A percentile compares a stretch with the other conserved stretches of the same genome.
Conservation (phyloP, 139 green algal species). For the Ettlia oleoabundans region DNA sequence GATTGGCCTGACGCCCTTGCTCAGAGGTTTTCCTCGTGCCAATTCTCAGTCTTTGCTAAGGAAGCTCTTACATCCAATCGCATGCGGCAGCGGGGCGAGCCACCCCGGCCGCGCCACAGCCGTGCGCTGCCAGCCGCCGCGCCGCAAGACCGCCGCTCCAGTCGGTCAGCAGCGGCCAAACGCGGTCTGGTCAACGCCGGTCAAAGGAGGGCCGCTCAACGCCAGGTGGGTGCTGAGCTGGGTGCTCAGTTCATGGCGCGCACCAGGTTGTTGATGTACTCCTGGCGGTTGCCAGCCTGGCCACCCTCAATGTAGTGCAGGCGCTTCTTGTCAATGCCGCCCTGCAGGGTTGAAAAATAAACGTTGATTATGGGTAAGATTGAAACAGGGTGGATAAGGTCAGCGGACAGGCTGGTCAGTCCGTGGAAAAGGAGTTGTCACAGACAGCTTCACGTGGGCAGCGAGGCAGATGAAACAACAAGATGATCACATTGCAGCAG, state of each 20-base stretch:
- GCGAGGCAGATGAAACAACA: no score
- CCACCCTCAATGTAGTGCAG: conserved; percentile 98
- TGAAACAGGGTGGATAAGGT: not conserved
- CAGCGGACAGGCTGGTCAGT: no score
- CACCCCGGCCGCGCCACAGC: no score
- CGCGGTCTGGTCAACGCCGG: not conserved
- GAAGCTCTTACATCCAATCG: not conserved
- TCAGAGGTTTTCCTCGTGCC: not conserved
- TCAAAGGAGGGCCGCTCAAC: not conserved
- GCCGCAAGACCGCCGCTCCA: not conserved
- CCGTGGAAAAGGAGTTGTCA: no score
- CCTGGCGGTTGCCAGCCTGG: conserved; percentile 91
- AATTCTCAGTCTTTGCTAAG: not conserved
- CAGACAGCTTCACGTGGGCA: no score
- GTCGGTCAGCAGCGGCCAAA: not conserved
- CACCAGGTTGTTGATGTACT: conserved; percentile 98
- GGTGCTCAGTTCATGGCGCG: conserved; percentile 47
- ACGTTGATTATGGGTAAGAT: no score
- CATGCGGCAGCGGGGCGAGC: not conserved
- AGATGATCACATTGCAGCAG: no score
- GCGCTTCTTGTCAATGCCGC: conserved; percentile 94
- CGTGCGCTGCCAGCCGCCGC: no score
- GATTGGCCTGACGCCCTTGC: no score
- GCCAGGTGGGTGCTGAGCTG: not conserved
- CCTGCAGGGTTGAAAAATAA: conserved; percentile 35